Evolutionary conservation across 2,329 filamentous ascomycete genomes (phyloP).

Genomic region (Penicillium sp.): DNA sequence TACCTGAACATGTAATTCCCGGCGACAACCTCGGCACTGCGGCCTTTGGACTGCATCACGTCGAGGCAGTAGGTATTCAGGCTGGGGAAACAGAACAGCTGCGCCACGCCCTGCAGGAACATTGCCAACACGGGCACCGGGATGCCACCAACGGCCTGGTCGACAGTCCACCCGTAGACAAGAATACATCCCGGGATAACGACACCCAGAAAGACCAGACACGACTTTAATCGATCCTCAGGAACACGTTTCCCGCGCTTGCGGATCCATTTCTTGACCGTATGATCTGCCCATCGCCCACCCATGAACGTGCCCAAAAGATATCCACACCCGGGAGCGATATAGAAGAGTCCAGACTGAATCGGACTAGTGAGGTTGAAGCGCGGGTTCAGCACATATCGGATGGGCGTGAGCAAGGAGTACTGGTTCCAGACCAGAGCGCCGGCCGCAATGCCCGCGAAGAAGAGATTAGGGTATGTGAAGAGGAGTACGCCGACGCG

Average conservation of each 20-base stretch:
- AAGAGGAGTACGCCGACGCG: constrained; percentile 61
- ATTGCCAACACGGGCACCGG: constrained; percentile 66
- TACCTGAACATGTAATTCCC: constrained; percentile 80
- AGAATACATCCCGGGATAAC: constrained; percentile 64
- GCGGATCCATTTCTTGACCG: constrained; percentile 63
- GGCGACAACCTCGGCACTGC: constrained; percentile 70
- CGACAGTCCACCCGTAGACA: constrained; percentile 65
- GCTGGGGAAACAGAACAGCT: constrained; percentile 72
- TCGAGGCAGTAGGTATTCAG: constrained; percentile 81
- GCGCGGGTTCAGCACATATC: constrained; percentile 71
- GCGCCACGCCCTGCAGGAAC: constrained; percentile 71
- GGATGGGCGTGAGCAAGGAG: constrained; percentile 65
- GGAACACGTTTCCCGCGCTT: constrained; percentile 61
- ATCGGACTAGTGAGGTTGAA: constrained; percentile 67
- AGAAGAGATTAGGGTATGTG: constrained; percentile 66
- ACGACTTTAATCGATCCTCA: constrained; percentile 65
- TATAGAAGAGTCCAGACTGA: constrained; percentile 69
- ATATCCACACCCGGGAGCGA: constrained; percentile 70
- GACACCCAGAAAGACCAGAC: constrained; percentile 56
- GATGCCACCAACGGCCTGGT: constrained; percentile 55
- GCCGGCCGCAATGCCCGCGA: constrained; percentile 60
- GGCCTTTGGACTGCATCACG: constrained; percentile 64
- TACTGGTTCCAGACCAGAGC: constrained; percentile 76
- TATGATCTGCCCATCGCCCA: constrained; percentile 68
- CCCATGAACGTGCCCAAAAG: constrained; percentile 67